Conservation (phyloP, 805 yeast species). For the Myxozyma sirexii region DNA sequence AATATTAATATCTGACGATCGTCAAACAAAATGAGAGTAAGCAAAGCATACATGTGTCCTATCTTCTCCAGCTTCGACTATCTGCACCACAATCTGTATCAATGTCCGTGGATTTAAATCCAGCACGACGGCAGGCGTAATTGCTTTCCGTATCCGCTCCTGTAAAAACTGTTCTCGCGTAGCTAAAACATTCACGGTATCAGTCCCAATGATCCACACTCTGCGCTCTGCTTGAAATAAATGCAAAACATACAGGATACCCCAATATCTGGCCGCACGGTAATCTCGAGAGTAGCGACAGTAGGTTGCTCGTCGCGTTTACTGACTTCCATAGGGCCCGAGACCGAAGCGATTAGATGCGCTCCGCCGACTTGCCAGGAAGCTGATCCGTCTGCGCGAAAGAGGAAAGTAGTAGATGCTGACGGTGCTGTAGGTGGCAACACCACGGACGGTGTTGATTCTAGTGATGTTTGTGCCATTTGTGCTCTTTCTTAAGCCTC, state of each 20-base stretch:
- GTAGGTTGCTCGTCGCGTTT: constrained; percentile 83
- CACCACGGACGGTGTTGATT: not conserved
- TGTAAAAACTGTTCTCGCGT: constrained; percentile 77
- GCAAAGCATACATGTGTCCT: constrained; percentile 34
- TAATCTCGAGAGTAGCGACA: constrained; percentile 72
- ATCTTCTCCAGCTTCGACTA: constrained; percentile 57
- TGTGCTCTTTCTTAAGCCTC: not conserved
- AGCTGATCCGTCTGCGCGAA: constrained; percentile 32
- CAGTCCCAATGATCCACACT: not conserved
- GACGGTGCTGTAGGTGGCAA: constrained; percentile 1
- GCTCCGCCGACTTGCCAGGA: constrained; percentile 28
- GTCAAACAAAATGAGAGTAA: not conserved
- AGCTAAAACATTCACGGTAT: constrained; percentile 39
- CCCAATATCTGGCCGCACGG: constrained; percentile 78
- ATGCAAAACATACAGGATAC: constrained; percentile 51
- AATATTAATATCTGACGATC: not conserved
- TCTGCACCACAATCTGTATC: constrained; percentile 68
- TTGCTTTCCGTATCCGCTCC: constrained; percentile 63
- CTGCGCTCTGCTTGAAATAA: not conserved
- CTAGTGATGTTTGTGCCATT: not conserved
- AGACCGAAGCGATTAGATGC: constrained; percentile 67
- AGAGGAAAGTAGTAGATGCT: constrained; percentile 16
- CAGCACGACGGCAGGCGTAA: constrained; percentile 62
- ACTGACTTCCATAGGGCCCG: constrained; percentile 90
- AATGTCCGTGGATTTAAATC: constrained; percentile 77